A percentile compares a stretch with the other conserved stretches of the same genome.
Evolutionary conservation across 352 stramenopile genomes (phyloP).

Genomic region (Phytophthora crassamura): DNA sequence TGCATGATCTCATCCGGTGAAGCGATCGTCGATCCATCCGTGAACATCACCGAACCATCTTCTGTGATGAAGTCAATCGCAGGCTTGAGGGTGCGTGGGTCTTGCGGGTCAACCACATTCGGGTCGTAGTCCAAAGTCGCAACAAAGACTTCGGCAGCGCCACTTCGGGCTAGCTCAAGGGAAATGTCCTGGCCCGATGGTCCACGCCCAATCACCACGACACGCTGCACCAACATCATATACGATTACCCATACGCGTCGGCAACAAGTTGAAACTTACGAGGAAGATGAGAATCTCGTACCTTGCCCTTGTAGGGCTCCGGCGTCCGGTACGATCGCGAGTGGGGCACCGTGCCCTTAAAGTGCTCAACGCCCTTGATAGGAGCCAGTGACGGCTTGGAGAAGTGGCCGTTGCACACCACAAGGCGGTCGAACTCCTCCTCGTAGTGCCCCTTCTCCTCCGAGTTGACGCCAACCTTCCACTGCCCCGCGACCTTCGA

Average conservation of each 20-base stretch:
- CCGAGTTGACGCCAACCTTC: conserved; percentile 49
- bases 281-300: background rate
- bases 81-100: conserved; percentile 64
- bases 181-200: conserved; percentile 85
- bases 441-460: conserved; percentile 54
- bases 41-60: conserved; percentile 64
- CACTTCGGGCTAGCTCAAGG: conserved; percentile 57
- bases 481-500: conserved; percentile 45
- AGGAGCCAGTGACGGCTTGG: conserved; percentile 48
- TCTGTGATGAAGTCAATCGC: conserved; percentile 55
- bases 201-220: conserved; percentile 72
- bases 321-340: conserved; percentile 61
- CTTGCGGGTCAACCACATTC: conserved; percentile 26
- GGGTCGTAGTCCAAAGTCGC: conserved; percentile 52
- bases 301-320: conserved; percentile 55
- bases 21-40: conserved; percentile 54
- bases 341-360: conserved; percentile 50
- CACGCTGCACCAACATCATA: conserved; percentile 29
- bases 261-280: too few species aligned
- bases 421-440: conserved; percentile 79
- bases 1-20: conserved; percentile 80
- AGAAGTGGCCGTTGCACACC: conserved; percentile 84
- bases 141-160: conserved; percentile 64
- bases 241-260: too few species aligned
- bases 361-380: conserved; percentile 70